Evolutionary conservation across 2,329 filamentous ascomycete species (phyloP), one percentile per base, ranked within the genome.

Genomic region (Daldinia sp.): DNA sequence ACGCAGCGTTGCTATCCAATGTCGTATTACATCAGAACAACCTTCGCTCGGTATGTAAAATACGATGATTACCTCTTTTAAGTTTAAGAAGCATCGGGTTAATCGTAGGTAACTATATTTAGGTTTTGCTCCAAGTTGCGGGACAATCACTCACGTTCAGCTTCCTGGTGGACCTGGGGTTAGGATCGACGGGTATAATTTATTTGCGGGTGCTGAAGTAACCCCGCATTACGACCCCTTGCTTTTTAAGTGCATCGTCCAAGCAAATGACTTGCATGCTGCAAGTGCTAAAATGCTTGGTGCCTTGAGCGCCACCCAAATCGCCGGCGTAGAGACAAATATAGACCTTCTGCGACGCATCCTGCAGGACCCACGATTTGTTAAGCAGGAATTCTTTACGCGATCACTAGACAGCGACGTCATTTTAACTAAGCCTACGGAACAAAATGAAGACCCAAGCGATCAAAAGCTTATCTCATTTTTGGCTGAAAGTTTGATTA

Each of bases 121-220:
- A 47, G 43, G 43, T 6, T 47, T 47, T 10, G 8, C 15, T 10
- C 43, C 43, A 11, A 47, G 43, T 19, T 30, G 23, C 23, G 43
- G 43, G 7, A 27, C 23, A 10, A 30, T 47, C 23, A 15, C 27
- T 47, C 23, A 47, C 4, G 43, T 17, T 27, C 43, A 47, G 23
- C n/a, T 47, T 29, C 43, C 43, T 2, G 37, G 37, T 13, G 37
- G 37, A 23, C 43, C 43, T 11, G 27, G 27, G 13, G 43, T 47
- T 21, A 27, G 43, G 43, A 30, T 47, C 43, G 43, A 47, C 27
- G 27, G 23, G 43, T 47, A 30, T n/a, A 47, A 41, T 41, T 41
- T 47, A 29, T 27, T 27, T 15, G 27, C 23, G n/a, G 43, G 43
- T 10, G 27, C 43, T 15, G 27, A 27, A 47, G 23, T 47, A 8